phyloP scores from a whole-genome alignment of 1,284 basidiomycete genomes.

The Apiotrichum porosum region DNA sequence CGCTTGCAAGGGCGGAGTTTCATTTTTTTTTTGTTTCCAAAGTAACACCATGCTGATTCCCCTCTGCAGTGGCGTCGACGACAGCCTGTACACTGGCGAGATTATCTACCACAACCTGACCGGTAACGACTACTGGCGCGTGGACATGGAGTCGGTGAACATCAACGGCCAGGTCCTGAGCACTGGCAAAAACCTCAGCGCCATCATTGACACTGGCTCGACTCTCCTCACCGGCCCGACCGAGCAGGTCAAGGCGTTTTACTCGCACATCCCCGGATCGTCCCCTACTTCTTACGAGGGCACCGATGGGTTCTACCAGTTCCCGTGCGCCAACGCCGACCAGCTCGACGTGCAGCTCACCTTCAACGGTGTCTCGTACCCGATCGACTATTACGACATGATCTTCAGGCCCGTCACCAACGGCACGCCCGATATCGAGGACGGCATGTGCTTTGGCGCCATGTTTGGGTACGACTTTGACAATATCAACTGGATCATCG shows the following conservation, averaged over 20 bases:
- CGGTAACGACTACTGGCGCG: conserved; percentile 49
- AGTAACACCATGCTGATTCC: background rate
- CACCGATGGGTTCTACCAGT: conserved; percentile 65
- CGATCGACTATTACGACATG: conserved; percentile 72
- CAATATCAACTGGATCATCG: conserved; percentile 46
- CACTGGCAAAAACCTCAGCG: conserved; percentile 26
- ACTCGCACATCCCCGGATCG: conserved; percentile 68
- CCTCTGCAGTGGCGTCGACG: conserved; percentile 50
- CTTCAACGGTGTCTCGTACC: conserved; percentile 62
- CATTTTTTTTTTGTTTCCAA: no score
- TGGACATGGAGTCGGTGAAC: conserved; percentile 39
- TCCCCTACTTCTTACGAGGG: conserved; percentile 58
- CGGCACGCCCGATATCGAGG: no score
- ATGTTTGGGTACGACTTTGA: conserved; percentile 15
- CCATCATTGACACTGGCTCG: conserved; percentile 64
- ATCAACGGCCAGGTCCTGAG: conserved; percentile 48
- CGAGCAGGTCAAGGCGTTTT: conserved; percentile 60
- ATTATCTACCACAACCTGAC: conserved; percentile 67
- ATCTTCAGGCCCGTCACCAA: no score
- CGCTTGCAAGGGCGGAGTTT: no score
- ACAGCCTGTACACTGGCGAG: conserved; percentile 65
- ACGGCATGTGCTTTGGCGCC: background rate
- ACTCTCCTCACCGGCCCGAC: conserved; percentile 82
- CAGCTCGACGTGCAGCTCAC: conserved; percentile 59
- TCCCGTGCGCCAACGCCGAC: conserved; percentile 72